These are phyloP conservation scores for Talaromyces nanjingensis DNA, from an alignment of 495 filamentous ascomycete species.

Conservation along the genomic window DNA sequence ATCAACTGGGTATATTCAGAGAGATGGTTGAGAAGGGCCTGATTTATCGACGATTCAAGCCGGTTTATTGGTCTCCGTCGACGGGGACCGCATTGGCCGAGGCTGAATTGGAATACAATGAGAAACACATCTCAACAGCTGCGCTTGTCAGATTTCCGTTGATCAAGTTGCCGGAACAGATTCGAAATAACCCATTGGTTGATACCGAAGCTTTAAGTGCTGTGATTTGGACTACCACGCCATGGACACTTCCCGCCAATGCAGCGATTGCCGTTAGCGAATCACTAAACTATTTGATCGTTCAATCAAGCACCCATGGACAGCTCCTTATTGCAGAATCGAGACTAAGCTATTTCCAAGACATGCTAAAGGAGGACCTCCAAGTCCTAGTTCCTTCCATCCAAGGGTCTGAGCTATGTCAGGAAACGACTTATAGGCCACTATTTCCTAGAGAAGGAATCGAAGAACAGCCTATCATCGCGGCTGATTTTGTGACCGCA, in stretches of 20 bases:
- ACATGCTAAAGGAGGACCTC: slow-evolving; percentile 33
- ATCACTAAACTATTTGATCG: slow-evolving; percentile 64
- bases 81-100: slow-evolving; percentile 88
- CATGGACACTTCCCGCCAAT: slow-evolving; percentile 96
- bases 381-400: slow-evolving; percentile 51
- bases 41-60: slow-evolving; percentile 82
- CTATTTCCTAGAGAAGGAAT: slow-evolving; percentile 47
- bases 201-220: slow-evolving; percentile 48
- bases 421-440: slow-evolving; percentile 58
- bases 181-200: slow-evolving; percentile 32
- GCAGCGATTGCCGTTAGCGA: slow-evolving; percentile 73
- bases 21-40: slow-evolving; percentile 78
- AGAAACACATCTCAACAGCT: slow-evolving; percentile 70
- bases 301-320: slow-evolving; percentile 48
- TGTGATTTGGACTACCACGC: slow-evolving; percentile 95
- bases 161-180: slow-evolving; percentile 36
- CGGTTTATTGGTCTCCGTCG: slow-evolving; percentile 94
- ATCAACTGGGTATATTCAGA: slow-evolving; percentile 77
- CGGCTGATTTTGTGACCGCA: slow-evolving; percentile 78
- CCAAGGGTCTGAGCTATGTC: slow-evolving; percentile 56
- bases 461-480: slow-evolving; percentile 59
- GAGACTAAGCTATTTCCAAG: slow-evolving; percentile 49
- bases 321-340: slow-evolving; percentile 60
- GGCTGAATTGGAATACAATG: slow-evolving; percentile 91
- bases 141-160: slow-evolving; percentile 80